Conservation (phyloP, 352 stramenopile species). For the Phytophthora chlamydospora region DNA sequence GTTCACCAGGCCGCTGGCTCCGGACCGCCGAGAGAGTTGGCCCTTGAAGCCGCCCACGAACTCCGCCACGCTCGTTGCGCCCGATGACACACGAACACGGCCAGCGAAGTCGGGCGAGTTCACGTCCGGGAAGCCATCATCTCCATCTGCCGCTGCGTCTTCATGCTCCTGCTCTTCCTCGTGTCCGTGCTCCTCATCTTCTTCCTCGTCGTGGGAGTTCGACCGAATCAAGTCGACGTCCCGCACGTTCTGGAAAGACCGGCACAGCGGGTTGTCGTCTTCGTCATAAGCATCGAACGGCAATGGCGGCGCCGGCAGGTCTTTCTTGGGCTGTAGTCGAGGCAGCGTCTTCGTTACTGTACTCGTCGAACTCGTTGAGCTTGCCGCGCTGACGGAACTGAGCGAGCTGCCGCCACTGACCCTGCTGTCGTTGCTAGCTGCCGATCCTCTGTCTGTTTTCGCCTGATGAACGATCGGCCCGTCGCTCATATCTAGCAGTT, state of each 20-base stretch:
- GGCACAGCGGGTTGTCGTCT: constrained; percentile 48
- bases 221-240: constrained; percentile 51
- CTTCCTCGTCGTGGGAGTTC: constrained; percentile 21
- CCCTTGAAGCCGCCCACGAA: constrained; percentile 74
- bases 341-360: constrained; percentile 28
- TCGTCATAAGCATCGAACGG: constrained; percentile 54
- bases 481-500: constrained; percentile 26
- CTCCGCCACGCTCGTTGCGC: constrained; percentile 57
- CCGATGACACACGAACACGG: constrained; percentile 46
- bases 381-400: constrained; percentile 1
- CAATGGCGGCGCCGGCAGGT: constrained; percentile 13
- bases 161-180: constrained; percentile 29
- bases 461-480: constrained; percentile 21
- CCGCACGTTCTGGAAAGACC: constrained; percentile 59
- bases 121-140: constrained; percentile 28
- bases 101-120: constrained; percentile 34
- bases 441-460: constrained; percentile 6
- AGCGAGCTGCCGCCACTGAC: constrained; percentile 18
- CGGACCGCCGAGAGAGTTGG: constrained; percentile 48
- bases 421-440: constrained; percentile 12
- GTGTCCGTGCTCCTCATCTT: constrained; percentile 28
- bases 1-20: constrained; percentile 44
- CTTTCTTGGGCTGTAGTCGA: constrained; percentile 33
- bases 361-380: not conserved
- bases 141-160: constrained; percentile 13